Evolutionary conservation across 306 rosid genomes (phyloP).

Genomic region (Oxytropis ochrocephala): DNA sequence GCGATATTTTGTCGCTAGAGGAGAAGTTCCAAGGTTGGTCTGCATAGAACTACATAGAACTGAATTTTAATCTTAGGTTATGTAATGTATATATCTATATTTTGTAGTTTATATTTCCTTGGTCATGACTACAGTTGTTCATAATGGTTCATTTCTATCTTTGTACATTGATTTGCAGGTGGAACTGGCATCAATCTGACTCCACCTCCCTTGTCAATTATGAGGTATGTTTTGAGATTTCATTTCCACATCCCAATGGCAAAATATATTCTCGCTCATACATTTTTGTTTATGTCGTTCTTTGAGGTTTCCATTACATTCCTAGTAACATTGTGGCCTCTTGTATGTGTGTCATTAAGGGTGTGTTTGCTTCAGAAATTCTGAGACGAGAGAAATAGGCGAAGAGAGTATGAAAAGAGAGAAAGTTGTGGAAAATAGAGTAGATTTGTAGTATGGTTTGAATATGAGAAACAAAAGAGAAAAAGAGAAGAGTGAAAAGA

Average conservation of each 20-base stretch:
- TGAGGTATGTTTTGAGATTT: slow-evolving; percentile 48
- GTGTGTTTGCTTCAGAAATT: not conserved
- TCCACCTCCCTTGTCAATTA: slow-evolving; percentile 84
- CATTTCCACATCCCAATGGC: not conserved
- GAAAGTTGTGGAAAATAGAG: too few relatives aligned
- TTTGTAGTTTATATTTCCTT: not conserved
- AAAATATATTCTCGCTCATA: not conserved
- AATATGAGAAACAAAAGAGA: too few relatives aligned
- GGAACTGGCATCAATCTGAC: slow-evolving; percentile 98
- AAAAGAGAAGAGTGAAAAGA: too few relatives aligned
- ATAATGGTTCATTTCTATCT: not conserved
- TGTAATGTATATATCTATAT: not conserved
- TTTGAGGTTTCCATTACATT: not conserved
- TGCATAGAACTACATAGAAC: not conserved
- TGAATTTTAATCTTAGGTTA: not conserved
- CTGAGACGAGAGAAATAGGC: too few relatives aligned
- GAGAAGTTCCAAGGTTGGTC: slow-evolving; percentile 89
- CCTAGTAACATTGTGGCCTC: not conserved
- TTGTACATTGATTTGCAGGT: slow-evolving; percentile 47
- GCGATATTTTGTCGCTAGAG: slow-evolving; percentile 92
- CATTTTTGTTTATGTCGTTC: not conserved
- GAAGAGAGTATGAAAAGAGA: too few relatives aligned
- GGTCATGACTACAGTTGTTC: not conserved
- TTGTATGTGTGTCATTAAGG: not conserved
- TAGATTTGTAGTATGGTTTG: too few relatives aligned